phyloP scores from a whole-genome alignment of 345 rosid species.

The Salix purpurea region DNA sequence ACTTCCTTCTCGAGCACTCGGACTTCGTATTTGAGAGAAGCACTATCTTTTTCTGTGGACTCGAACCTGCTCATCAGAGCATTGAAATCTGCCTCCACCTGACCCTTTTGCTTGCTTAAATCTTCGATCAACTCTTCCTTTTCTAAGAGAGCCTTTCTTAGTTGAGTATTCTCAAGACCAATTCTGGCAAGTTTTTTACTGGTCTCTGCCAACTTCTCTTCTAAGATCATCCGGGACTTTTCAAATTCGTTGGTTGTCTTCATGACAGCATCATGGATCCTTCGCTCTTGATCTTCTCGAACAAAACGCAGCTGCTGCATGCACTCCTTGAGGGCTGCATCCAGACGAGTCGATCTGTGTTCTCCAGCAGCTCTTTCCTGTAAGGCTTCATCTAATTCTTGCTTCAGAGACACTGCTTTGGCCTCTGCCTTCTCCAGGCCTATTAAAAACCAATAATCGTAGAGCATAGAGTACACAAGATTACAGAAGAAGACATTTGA shows the following conservation, averaged over 20 bases:
- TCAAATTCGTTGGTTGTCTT: conserved; percentile 64
- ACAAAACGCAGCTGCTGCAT: conserved; percentile 77
- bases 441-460: conserved; percentile 21
- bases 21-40: conserved; percentile 74
- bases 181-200: conserved; percentile 48
- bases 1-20: conserved; percentile 84
- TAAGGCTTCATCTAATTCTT: conserved; percentile 56
- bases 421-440: conserved; percentile 67
- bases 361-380: conserved; percentile 45
- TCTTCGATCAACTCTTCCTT: conserved; percentile 60
- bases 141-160: conserved; percentile 52
- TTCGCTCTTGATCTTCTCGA: conserved; percentile 70
- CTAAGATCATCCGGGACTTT: conserved; percentile 35
- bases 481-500: background rate
- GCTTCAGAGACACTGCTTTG: conserved; percentile 47
- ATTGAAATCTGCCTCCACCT: conserved; percentile 48
- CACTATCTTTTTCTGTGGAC: conserved; percentile 62
- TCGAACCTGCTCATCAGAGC: conserved; percentile 53
- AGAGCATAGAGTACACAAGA: background rate
- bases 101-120: conserved; percentile 53
- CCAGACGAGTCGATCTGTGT: conserved; percentile 51
- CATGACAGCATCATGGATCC: conserved; percentile 70
- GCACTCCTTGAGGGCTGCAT: conserved; percentile 75
- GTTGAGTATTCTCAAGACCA: conserved; percentile 51
- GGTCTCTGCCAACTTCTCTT: conserved; percentile 48